Conservation (phyloP, 495 filamentous ascomycete species). For the Glonium stellatum region DNA sequence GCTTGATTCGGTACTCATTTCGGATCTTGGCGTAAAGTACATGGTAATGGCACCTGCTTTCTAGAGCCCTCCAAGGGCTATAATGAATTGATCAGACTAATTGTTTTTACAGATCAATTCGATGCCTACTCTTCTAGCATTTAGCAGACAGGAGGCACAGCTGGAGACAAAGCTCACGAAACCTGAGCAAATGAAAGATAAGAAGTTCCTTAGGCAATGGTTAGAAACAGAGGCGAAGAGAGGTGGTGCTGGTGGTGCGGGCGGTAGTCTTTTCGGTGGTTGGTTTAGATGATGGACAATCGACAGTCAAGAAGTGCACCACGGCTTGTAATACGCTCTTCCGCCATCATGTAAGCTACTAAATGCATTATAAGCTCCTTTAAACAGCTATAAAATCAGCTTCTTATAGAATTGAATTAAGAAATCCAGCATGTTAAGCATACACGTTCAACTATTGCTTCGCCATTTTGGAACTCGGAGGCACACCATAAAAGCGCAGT, state of each 20-base stretch:
- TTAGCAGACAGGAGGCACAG: conserved; percentile 55
- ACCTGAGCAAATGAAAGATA: conserved; percentile 48
- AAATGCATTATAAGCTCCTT: too few species aligned
- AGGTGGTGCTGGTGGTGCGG: conserved; percentile 44
- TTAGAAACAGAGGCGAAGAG: conserved; percentile 51
- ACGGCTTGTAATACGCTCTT: too few species aligned
- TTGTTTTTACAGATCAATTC: conserved; percentile 43
- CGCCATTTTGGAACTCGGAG: too few species aligned
- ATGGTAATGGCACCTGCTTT: conserved; percentile 32
- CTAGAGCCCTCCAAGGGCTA: not conserved
- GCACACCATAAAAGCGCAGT: too few species aligned
- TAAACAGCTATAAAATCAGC: too few species aligned
- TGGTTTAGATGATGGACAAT: conserved; percentile 25
- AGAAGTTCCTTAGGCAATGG: conserved; percentile 53
- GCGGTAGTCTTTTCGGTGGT: conserved; percentile 26
- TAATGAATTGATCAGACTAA: conserved; percentile 2
- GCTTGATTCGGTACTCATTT: conserved; percentile 54
- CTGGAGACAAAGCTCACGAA: conserved; percentile 47
- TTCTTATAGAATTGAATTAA: too few species aligned
- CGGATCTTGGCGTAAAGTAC: conserved; percentile 49
- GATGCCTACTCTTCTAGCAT: conserved; percentile 62
- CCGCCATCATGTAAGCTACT: too few species aligned
- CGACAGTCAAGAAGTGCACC: not conserved
- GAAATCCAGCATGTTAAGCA: too few species aligned
- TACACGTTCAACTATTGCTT: too few species aligned